Percentiles rank a stretch among this genome's conserved stretches.
Evolutionary conservation across 2,329 filamentous ascomycete genomes (phyloP).

Genomic region (Xylaria sp.): DNA sequence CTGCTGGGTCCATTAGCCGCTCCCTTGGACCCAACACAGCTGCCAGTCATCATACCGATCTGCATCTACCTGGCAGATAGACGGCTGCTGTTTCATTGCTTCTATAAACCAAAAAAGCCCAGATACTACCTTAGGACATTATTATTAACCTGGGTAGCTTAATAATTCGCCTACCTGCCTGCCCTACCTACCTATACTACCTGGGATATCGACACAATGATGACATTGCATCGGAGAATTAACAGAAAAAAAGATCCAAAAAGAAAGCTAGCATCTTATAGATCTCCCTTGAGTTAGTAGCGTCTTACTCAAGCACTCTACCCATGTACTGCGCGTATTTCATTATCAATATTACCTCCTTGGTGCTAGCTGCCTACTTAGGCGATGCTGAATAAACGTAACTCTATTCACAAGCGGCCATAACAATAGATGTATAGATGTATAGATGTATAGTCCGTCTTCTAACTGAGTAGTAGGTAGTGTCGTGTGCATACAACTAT

Average conservation of each 20-base stretch:
- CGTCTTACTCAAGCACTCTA: not conserved
- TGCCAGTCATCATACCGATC: conserved; percentile 38
- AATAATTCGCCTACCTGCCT: conserved; percentile 9
- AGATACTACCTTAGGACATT: conserved; percentile 3
- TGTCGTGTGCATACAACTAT: not conserved
- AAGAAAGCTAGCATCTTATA: not conserved
- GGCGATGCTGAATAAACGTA: too few relatives aligned
- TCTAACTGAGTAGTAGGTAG: not conserved
- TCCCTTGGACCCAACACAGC: conserved; percentile 28
- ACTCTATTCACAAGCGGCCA: too few relatives aligned
- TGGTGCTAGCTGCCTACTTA: not conserved
- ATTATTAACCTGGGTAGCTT: conserved; percentile 3
- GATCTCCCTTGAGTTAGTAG: not conserved
- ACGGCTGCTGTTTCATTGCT: conserved; percentile 20
- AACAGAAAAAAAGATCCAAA: conserved; percentile 1
- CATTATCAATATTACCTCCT: not conserved
- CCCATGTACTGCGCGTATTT: conserved; percentile 6
- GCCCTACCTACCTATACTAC: not conserved
- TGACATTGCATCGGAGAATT: conserved; percentile 17
- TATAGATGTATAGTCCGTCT: too few relatives aligned
- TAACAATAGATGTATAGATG: too few relatives aligned
- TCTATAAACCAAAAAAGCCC: conserved; percentile 3
- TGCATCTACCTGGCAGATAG: conserved; percentile 24
- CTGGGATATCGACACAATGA: conserved; percentile 8
- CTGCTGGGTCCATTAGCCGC: conserved; percentile 23